Conservation (phyloP, 371 early-diverging fungal genomes). For the Circinella minor region DNA sequence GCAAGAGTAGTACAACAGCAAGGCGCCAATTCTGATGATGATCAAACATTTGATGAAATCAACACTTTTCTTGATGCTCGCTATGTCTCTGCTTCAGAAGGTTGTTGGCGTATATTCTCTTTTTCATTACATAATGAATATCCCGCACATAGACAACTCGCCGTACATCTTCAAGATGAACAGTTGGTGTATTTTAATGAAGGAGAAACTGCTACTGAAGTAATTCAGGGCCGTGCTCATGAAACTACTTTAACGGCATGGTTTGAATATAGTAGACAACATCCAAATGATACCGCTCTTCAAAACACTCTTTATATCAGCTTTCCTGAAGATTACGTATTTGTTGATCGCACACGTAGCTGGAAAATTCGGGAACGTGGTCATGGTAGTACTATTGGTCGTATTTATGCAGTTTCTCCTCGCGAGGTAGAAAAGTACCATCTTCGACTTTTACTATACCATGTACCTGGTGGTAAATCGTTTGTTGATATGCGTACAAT, state of each 20-base stretch:
- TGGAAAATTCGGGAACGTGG: neutral
- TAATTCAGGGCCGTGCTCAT: neutral
- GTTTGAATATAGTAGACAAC: neutral
- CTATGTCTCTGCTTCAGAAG: constrained; percentile 39
- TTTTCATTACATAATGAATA: constrained; percentile 24
- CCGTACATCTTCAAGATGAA: constrained; percentile 25
- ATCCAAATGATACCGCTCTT: neutral
- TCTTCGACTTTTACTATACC: constrained; percentile 7
- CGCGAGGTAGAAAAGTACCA: neutral
- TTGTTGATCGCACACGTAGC: neutral
- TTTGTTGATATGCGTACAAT: constrained; percentile 13
- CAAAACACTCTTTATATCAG: neutral
- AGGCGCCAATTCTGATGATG: neutral
- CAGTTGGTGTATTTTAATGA: constrained; percentile 10
- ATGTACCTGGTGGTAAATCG: constrained; percentile 13
- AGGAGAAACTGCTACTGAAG: neutral
- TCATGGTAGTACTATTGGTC: constrained; percentile 3
- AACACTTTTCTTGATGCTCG: constrained; percentile 21
- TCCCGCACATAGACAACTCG: constrained; percentile 19
- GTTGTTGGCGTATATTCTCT: constrained; percentile 29
- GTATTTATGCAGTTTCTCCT: neutral
- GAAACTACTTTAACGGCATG: constrained; percentile 10
- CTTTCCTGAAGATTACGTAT: neutral
- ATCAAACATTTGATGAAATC: constrained; percentile 21
- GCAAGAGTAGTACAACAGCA: neutral